phyloP scores from a whole-genome alignment of 202 grass and related monocot species.

The Brachypodium distachyon region DNA sequence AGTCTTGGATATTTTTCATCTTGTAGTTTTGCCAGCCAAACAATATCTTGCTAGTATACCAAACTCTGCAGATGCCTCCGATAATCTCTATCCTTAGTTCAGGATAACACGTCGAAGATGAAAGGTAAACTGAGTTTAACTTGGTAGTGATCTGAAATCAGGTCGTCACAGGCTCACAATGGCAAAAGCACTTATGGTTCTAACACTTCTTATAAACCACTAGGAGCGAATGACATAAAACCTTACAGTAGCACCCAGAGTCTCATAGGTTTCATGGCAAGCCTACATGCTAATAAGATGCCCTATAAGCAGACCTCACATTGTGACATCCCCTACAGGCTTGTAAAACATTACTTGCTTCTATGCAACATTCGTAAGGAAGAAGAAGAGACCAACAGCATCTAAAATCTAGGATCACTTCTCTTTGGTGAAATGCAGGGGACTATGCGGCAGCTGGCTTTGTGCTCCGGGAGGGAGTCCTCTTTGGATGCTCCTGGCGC shows the following conservation, averaged over 20 bases:
- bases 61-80: neutral
- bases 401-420: constrained; percentile 26
- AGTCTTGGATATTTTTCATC: no score
- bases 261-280: constrained; percentile 26
- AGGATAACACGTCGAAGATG: neutral
- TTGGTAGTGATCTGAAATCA: neutral
- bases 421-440: neutral
- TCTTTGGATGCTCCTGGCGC: constrained; percentile 47
- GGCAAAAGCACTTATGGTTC: neutral
- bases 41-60: neutral
- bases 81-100: neutral
- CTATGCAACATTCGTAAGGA: constrained; percentile 47
- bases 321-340: constrained; percentile 39
- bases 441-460: constrained; percentile 39
- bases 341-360: constrained; percentile 27
- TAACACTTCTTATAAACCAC: constrained; percentile 13
- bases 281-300: constrained; percentile 30
- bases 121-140: neutral
- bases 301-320: constrained; percentile 35
- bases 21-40: neutral
- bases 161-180: neutral
- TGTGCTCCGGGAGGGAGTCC: constrained; percentile 41
- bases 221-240: constrained; percentile 19
- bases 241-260: constrained; percentile 8
- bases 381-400: constrained; percentile 18